Evolutionary conservation across 1,139 yeast species (phyloP), one percentile per base, ranked within the genome.

Genomic region (Hyphopichia fennica): DNA sequence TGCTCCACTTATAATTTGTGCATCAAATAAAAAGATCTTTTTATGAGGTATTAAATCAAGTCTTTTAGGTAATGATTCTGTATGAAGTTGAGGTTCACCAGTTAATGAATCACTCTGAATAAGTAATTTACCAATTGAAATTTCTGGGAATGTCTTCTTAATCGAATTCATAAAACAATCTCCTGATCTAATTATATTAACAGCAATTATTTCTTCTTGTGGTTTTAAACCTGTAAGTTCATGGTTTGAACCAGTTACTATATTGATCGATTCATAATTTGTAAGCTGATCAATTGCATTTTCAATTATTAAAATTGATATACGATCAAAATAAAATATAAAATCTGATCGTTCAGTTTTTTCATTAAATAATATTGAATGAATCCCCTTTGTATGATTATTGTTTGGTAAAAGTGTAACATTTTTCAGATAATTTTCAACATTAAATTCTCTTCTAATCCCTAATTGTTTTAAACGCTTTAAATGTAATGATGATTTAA

Each of bases 1-100:
- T 0, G 96, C 96, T 2, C 98, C 99, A 36, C 96, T 84, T 20
- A 89, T 84, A 39, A 89, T 74, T 60, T 91, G 97, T 0, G 96
- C 87, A 58, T 93, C 98, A 56, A 88, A 79, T 38, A 93, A 65
- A 31, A 93, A 63, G 1, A 88, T 80, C 49, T 77, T 79, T 40
- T 72, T 70, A 34, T 53, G 44, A 1, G 87, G 83, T 1, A 46
- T 22, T 4, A 15, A 30, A 23, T 38, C 40, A 20, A 56, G 40
- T 5, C 55, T 52, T 40, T 27, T 50, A 1, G 78, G 78, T 34
- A 93, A 65, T 23, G 81, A 77, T 51, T 86, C 84, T 23, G 84
- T 82, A 60, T 90, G 97, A 45, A 93, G 69, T 56, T 87, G 93
- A 0, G 98, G 98, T 62, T 93, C 98, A 7, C 98, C 98, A 0